Evolutionary conservation across 139 green algal species (phyloP).

Genomic region (Ulvella scutata): DNA sequence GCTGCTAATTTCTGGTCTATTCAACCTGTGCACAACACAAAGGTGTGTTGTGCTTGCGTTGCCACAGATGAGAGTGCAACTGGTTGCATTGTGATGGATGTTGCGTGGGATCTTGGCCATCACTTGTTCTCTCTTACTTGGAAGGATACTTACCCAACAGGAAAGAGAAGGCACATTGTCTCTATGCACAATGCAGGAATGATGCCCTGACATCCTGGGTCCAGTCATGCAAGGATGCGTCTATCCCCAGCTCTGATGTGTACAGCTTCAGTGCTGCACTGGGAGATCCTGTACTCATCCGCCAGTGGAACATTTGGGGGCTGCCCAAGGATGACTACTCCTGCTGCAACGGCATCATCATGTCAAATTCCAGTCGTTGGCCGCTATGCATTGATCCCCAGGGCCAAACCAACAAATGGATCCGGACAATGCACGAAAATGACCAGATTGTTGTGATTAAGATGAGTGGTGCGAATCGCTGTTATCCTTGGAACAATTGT

Average conservation of each 20-base stretch:
- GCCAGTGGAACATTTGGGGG: slow-evolving; percentile 51
- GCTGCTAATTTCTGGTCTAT: no score
- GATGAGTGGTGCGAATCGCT: slow-evolving; percentile 19
- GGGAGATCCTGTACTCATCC: slow-evolving; percentile 36
- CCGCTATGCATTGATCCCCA: slow-evolving; percentile 62
- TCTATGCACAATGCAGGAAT: no score
- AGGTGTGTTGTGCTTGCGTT: no score
- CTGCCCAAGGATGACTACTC: slow-evolving; percentile 61
- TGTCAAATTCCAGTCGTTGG: slow-evolving; percentile 43
- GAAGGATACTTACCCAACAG: no score
- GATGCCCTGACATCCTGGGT: background rate
- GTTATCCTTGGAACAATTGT: background rate
- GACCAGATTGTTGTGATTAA: slow-evolving; percentile 18
- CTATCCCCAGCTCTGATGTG: slow-evolving; percentile 21
- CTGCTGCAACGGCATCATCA: slow-evolving; percentile 58
- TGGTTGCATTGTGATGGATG: no score
- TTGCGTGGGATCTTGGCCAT: no score
- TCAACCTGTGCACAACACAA: no score
- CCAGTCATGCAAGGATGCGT: background rate
- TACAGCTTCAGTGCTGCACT: slow-evolving; percentile 19
- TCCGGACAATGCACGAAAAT: slow-evolving; percentile 23
- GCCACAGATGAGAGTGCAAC: no score
- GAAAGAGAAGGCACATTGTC: no score
- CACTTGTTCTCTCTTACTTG: no score
- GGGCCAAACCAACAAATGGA: slow-evolving; percentile 66